These are phyloP conservation scores for Forsythia viridissima DNA, from an alignment of 257 asterid genomes.

Conservation along the genomic window DNA sequence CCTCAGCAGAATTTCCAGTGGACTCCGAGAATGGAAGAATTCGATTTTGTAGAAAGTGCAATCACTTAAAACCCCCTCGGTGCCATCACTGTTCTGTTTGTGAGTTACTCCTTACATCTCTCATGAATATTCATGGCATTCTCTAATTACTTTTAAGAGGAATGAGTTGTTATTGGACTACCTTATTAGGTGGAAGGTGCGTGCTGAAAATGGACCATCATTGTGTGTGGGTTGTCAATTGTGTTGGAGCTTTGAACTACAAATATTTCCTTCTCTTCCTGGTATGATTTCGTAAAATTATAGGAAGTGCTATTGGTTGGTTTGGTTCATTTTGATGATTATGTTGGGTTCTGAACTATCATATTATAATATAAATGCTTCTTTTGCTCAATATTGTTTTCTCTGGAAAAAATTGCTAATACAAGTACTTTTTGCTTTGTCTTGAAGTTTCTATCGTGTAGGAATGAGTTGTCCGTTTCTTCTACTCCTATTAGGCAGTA, in stretches of 20 bases:
- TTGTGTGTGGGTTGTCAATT: slow-evolving; percentile 73
- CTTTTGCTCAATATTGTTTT: not conserved
- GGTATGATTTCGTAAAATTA: slow-evolving; percentile 35
- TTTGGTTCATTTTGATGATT: slow-evolving; percentile 14
- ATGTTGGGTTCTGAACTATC: not conserved
- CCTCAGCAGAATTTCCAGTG: slow-evolving; percentile 40
- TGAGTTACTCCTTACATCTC: slow-evolving; percentile 39
- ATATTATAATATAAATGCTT: not conserved
- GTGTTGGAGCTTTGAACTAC: slow-evolving; percentile 75
- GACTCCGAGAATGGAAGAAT: slow-evolving; percentile 39
- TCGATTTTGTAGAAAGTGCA: slow-evolving; percentile 68
- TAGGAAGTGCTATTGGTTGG: not conserved
- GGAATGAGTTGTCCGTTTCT: not conserved
- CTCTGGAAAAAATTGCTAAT: not conserved
- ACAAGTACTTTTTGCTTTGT: not conserved
- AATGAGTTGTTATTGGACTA: slow-evolving; percentile 18
- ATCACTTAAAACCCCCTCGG: slow-evolving; percentile 60
- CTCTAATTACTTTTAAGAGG: slow-evolving; percentile 17
- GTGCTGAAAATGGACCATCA: slow-evolving; percentile 76
- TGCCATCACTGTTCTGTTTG: slow-evolving; percentile 79
- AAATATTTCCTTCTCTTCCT: slow-evolving; percentile 69
- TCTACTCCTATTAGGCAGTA: not conserved
- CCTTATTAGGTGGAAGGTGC: slow-evolving; percentile 63
- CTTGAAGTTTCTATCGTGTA: not conserved
- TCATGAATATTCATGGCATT: slow-evolving; percentile 8